Evolutionary conservation across 164 flowering plant species (phyloP), one percentile per base, ranked within the genome.

Genomic region (Chimonanthus praecox): DNA sequence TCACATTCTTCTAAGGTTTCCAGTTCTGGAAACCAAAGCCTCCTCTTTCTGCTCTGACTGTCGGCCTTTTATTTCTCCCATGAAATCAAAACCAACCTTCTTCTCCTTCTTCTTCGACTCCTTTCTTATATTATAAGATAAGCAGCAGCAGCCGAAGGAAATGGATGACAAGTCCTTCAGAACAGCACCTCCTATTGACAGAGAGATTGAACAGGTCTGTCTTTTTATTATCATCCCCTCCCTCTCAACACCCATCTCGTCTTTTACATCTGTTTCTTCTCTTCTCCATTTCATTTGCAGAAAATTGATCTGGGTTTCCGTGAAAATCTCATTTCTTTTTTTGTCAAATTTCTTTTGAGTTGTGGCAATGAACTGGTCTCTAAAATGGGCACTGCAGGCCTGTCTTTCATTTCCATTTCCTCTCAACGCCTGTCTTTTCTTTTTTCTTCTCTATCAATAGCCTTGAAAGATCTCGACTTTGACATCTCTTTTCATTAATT

Each of bases 201-300:
- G 87, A 77, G 76, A 72, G 63, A 79, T 81, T 43, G 86, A 84
- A 72, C 88, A 87, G 88, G 90, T 87, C 49, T 50, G 72, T 68
- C 46, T 65, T 66, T 46, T 21, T 21, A 60, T 49, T 13, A 49
- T 46, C 64, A 33, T 71, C 7, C 46, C 44, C 16, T n/a, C 46
- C 44, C 3, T 2, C 3, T 47, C 7, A 47, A 68, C 10, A 68
- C 21, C 70, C 64, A 58, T 46, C 58, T 33, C 15, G 5, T 18
- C 43, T 58, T 51, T 51, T 13, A 7, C 13, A 10, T 9, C 48
- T 71, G 6, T 18, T 54, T 60, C 9, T 44, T 16, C 21, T 71
- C 4, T n/a, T 71, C 60, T 60, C 3, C 47, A 46, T 47, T 45
- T 45, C 6, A 33, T 46, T 58, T 61, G 73, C 9, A 18, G 66